phyloP scores from a whole-genome alignment of 176 grass and related monocot species.

The Carex kokanica region DNA sequence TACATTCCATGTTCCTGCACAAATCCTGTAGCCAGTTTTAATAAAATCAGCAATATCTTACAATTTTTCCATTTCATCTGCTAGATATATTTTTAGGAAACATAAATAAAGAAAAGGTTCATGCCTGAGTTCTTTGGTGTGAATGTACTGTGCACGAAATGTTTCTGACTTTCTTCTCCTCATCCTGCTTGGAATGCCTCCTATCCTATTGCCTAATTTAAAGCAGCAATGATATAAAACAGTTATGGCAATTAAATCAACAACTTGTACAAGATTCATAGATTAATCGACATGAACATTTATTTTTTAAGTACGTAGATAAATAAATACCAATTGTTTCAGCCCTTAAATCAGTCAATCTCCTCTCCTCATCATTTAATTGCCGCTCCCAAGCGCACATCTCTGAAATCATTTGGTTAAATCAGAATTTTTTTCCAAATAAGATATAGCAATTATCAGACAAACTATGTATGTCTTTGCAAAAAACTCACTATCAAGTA shows the following conservation, averaged over 20 bases:
- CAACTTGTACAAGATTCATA: constrained; percentile 1
- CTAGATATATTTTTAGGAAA: constrained; percentile 13
- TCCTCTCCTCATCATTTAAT: constrained; percentile 52
- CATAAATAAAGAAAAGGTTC: neutral
- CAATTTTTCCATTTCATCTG: neutral
- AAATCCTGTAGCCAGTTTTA: constrained; percentile 51
- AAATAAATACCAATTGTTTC: constrained; percentile 50
- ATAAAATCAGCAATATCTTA: neutral
- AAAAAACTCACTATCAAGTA: neutral
- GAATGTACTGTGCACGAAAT: constrained; percentile 83
- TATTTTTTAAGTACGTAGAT: neutral
- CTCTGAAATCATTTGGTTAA: constrained; percentile 41
- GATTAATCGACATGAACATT: neutral
- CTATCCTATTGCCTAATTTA: constrained; percentile 45
- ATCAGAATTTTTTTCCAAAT: constrained; percentile 17
- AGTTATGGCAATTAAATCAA: constrained; percentile 2
- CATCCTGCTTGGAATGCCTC: constrained; percentile 39
- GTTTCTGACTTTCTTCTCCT: constrained; percentile 89
- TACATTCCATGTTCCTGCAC: constrained; percentile 86
- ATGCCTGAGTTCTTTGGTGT: constrained; percentile 70
- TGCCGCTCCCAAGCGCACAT: constrained; percentile 76
- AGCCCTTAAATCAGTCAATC: constrained; percentile 34
- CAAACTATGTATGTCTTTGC: neutral
- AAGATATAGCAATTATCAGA: neutral
- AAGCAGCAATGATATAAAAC: neutral